A percentile compares a stretch with the other conserved stretches of the same genome.
These are phyloP conservation scores for Physcomitrium patens DNA, from an alignment of 225 moss, liverwort and hornwort genomes.

Conservation along the genomic window DNA sequence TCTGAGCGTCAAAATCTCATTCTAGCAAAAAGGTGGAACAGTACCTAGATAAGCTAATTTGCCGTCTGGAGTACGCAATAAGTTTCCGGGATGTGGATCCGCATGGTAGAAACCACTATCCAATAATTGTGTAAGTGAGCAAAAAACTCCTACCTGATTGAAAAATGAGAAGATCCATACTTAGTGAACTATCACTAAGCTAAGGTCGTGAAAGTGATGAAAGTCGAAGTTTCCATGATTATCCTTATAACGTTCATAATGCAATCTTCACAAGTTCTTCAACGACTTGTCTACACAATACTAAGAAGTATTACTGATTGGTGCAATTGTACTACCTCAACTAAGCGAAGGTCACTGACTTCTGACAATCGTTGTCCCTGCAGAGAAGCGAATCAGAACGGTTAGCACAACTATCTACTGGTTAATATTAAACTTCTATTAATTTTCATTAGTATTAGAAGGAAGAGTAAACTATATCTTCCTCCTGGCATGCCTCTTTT, in stretches of 20 bases:
- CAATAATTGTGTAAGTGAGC: conserved; percentile 84
- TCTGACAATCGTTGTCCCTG: conserved; percentile 96
- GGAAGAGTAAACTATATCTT: background rate
- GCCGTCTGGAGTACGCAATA: conserved; percentile 93
- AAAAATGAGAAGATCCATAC: conserved; percentile 5
- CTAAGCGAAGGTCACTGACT: conserved; percentile 82
- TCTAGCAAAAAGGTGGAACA: conserved; percentile 14
- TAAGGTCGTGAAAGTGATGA: background rate
- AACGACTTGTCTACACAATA: conserved; percentile 16
- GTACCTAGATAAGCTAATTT: conserved; percentile 95
- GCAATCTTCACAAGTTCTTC: conserved; percentile 13
- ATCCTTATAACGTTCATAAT: conserved; percentile 8
- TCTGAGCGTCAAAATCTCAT: no score
- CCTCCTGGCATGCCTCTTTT: conserved; percentile 1
- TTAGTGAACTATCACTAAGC: background rate
- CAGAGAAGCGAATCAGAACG: conserved; percentile 23
- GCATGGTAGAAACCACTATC: conserved; percentile 98
- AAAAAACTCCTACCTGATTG: conserved; percentile 86
- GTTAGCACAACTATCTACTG: conserved; percentile 10
- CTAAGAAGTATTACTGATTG: conserved; percentile 16
- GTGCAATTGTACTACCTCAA: conserved; percentile 63
- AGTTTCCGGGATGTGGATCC: conserved; percentile 94
- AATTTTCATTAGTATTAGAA: conserved; percentile 1
- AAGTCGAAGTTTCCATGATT: conserved; percentile 1
- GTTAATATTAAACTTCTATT: conserved; percentile 1